Conservation (phyloP, 2,329 filamentous ascomycete genomes). For the Aspergillus vadensis region DNA sequence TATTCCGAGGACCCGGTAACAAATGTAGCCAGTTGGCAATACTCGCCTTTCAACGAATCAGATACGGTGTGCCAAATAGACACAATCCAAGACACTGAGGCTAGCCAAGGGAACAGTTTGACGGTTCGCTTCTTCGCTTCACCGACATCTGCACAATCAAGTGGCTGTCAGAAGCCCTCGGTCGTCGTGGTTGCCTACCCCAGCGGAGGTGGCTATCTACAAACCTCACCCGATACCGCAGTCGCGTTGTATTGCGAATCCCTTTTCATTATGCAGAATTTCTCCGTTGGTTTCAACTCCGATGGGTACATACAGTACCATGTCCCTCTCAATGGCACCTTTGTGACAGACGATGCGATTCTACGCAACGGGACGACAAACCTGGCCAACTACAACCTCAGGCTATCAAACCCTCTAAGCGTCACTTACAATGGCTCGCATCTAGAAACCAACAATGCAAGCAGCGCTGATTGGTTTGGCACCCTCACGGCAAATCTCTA, state of each 20-base stretch:
- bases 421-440: neutral
- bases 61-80: neutral
- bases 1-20: conserved; percentile 4
- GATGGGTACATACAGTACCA: conserved; percentile 17
- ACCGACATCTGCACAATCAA: neutral
- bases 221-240: neutral
- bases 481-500: conserved; percentile 19
- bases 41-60: conserved; percentile 3
- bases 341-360: conserved; percentile 15
- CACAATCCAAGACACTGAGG: neutral
- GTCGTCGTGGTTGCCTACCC: conserved; percentile 6
- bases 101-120: neutral
- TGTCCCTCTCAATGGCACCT: conserved; percentile 9
- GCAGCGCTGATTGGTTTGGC: conserved; percentile 14
- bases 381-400: conserved; percentile 17
- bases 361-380: conserved; percentile 20
- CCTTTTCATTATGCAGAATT: conserved; percentile 16
- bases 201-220: conserved; percentile 2
- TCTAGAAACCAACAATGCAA: neutral
- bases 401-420: conserved; percentile 4
- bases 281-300: conserved; percentile 15
- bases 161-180: conserved; percentile 1
- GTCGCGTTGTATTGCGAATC: conserved; percentile 18
- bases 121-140: conserved; percentile 12
- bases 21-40: neutral